Percentiles rank a stretch among this genome's conserved stretches.
Evolutionary conservation across 129 eudicot species (phyloP).

Genomic region (Silybum marianum): DNA sequence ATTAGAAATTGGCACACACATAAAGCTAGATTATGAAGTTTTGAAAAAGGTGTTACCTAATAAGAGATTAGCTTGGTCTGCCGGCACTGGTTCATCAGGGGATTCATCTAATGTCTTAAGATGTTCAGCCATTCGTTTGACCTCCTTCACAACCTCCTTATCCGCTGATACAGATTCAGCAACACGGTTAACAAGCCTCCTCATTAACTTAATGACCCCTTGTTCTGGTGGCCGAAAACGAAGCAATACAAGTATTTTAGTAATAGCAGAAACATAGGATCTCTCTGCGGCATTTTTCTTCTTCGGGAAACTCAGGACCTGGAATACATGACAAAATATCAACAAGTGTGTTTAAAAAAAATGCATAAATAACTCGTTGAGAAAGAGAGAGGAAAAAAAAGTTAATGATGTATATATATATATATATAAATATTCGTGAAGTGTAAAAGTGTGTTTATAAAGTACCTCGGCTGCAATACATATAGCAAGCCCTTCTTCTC

Average conservation of each 20-base stretch:
- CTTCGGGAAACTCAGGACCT: slow-evolving; percentile 63
- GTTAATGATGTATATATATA: not conserved
- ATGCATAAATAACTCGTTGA: not conserved
- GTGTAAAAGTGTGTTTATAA: not conserved
- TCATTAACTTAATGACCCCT: slow-evolving; percentile 64
- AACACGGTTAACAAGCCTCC: slow-evolving; percentile 58
- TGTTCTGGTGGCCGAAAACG: slow-evolving; percentile 65
- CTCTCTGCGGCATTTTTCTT: slow-evolving; percentile 86
- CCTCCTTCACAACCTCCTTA: slow-evolving; percentile 70
- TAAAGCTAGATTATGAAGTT: not conserved
- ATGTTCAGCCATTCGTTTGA: slow-evolving; percentile 64
- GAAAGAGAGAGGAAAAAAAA: not conserved
- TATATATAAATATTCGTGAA: not conserved
- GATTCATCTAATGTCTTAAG: slow-evolving; percentile 54
- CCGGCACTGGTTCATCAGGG: slow-evolving; percentile 63
- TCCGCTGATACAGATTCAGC: slow-evolving; percentile 61
- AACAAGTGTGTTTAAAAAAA: not conserved
- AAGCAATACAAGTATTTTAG: slow-evolving; percentile 62
- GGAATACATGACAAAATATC: slow-evolving; percentile 14
- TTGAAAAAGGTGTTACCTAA: slow-evolving; percentile 49
- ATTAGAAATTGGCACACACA: not conserved
- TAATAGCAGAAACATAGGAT: slow-evolving; percentile 72
- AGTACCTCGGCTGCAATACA: slow-evolving; percentile 89
- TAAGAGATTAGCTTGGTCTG: slow-evolving; percentile 52
- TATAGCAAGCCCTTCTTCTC: slow-evolving; percentile 91